Base-by-base conservation (phyloP, 345 rosid species). In the Diplotaxis tenuifolia region DNA sequence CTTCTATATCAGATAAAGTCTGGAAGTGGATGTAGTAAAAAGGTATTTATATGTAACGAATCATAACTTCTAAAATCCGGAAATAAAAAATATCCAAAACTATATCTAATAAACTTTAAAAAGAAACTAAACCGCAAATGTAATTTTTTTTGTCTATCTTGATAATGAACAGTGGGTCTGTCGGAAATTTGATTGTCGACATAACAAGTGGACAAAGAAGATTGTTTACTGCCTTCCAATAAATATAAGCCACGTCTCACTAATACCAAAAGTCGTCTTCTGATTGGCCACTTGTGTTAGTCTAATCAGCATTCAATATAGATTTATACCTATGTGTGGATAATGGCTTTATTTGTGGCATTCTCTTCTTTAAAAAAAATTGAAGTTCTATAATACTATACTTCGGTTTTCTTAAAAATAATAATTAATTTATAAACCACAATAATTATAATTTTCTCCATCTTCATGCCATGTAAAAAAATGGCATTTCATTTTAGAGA, bases 161-260 rank as follows among this genome's bases (percentile, higher is more conserved):
- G 18, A 45, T 45, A n/a, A 45, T 19, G 52, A 15, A 45, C 52
- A 45, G 18, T 75, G 32, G 11, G 21, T 16, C 27, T 75, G 67
- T 74, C 67, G 78, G 73, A 9, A 18, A 67, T 59, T 56, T 68
- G 62, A 61, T 47, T 36, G 38, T 55, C 27, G 54, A 47, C 25
- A 40, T 29, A 47, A 59, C 67, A 22, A 50, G 36, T 74, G 23
- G 55, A 56, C 27, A 56, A 38, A 42, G 58, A 40, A 65, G 65
- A 73, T 8, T 23, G 45, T 9, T 20, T 52, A 36, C 6, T 6
- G 3, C 0, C 9, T 6, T 28, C 65, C 70, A 64, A 64, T 64
- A 32, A 2, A 9, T 20, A 20, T 29, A 28, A 20, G 77, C 9
- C 77, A 73, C 77, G 50, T 56, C 28, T 57, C 5, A 66, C 20